Evolutionary conservation across 768 basidiomycete genomes (phyloP), one percentile per base, ranked within the genome.

Genomic region (Botryobasidium botryosum): DNA sequence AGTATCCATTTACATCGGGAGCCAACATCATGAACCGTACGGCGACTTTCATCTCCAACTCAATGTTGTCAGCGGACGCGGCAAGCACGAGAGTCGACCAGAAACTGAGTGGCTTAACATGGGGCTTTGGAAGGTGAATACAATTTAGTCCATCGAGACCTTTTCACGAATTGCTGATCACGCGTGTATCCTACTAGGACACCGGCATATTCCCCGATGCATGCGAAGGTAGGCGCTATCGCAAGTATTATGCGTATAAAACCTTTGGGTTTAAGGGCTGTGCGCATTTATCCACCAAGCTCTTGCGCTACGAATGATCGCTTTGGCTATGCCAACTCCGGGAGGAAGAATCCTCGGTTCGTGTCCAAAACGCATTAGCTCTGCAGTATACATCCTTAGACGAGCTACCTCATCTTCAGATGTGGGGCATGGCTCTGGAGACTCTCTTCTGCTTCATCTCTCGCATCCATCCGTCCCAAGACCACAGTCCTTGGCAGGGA

Each of bases 81-180:
- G 29, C 13, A 12, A 21, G 12, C n/a, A n/a, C n/a, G n/a, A n/a
- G n/a, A 21, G 37, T 20, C 51, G 50, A 1, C 72, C 70, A n/a
- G 49, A 47, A 15, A 77, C 76, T 1, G 75, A 79, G 58, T 79
- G 77, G 78, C 57, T 79, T 27, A 79, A 79, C 57, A 74, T 78
- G 71, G 77, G 77, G 3, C 75, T 65, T 49, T 79, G 76, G 77
- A 68, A 69, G 67, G 77, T 74, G 29, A 36, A 61, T 53, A 13
- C 29, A 24, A 32, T 24, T 15, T 17, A 4, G 15, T 20, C 26
- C 21, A n/a, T 8, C 12, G 17, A 31, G 39, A 36, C 35, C 24
- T 18, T 21, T 39, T 42, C 23, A 37, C 2, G 8, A 8, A 32
- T n/a, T 43, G 33, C 27, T 25, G 18, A 23, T 40, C 7, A 29